Evolutionary conservation across 768 basidiomycete genomes (phyloP), one percentile per base, ranked within the genome.

Genomic region (Kwoniella sp.): DNA sequence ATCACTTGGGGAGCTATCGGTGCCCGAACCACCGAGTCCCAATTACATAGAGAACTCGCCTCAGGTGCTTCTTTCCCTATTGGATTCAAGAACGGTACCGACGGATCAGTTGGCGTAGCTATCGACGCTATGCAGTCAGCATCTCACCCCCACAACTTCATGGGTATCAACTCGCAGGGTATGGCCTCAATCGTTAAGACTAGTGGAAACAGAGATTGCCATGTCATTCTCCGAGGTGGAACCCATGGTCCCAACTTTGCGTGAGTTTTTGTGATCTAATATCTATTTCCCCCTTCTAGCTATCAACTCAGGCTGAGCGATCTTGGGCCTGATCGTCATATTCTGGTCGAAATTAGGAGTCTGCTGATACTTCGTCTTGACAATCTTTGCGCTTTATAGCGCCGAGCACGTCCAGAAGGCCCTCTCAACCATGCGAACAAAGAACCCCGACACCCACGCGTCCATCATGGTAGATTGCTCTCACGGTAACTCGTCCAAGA

Each of bases 1-100:
- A 89, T 89, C 62, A 87, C 90, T 10, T 97, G 95, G 93, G 95
- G 94, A 53, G 95, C 95, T 8, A 98, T 99, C 68, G 95, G 96
- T 25, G 96, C 96, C 1, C 86, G 96, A 57, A 98, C 96, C 1
- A 99, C 96, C 37, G 96, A 99, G 80, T 91, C 90, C 2, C 95
- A 98, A 81, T 87, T 99, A 8, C 96, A 98, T 77, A 88, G 96
- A 63, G 96, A 97, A 80, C 88, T 97, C 49, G 93, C 92, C 4
- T 92, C 90, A 2, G 95, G 94, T 75, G 88, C 91, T 25, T 96
- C 94, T 55, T 98, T 96, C 88, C 94, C 96, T 22, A 92, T 97
- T 68, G 83, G 81, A 9, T 99, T 99, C 88, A 99, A 99, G 82
- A 99, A 99, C 79, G 95, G 96, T 58, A 99, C 96, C 2, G 95